Evolutionary conservation across 2,329 filamentous ascomycete species (phyloP).

Genomic region (Epichloe baconii): DNA sequence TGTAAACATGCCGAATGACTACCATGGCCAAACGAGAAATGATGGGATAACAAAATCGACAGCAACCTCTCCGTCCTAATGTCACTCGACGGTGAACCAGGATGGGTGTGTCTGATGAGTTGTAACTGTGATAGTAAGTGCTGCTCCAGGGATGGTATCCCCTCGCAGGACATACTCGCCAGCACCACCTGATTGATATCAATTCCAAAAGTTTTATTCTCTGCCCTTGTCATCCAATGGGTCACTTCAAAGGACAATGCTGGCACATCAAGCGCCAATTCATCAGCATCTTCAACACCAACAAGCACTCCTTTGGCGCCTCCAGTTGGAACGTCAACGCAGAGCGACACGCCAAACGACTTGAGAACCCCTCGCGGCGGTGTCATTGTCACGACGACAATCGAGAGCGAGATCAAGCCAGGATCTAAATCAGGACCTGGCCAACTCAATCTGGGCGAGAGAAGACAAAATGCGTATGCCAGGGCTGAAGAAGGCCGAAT

Average conservation of each 20-base stretch:
- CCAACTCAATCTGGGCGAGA: not conserved
- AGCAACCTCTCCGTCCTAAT: slow-evolving; percentile 48
- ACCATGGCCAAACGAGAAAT: not conserved
- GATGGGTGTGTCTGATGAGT: slow-evolving; percentile 52
- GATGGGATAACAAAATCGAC: not conserved
- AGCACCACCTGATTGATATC: not conserved
- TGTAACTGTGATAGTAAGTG: slow-evolving; percentile 48
- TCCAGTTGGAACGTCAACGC: not conserved
- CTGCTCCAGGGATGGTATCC: not conserved
- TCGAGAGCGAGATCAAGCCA: slow-evolving; percentile 21
- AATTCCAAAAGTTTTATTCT: slow-evolving; percentile 42
- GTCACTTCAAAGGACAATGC: slow-evolving; percentile 35
- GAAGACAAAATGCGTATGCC: not conserved
- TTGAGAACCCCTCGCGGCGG: slow-evolving; percentile 1
- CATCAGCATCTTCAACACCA: not conserved
- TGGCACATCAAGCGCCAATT: slow-evolving; percentile 16
- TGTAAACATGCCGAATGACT: slow-evolving; percentile 10
- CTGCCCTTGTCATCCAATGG: slow-evolving; percentile 49
- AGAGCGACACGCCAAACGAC: not conserved
- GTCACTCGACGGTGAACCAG: slow-evolving; percentile 45
- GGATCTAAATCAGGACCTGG: slow-evolving; percentile 2
- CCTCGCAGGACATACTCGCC: not conserved
- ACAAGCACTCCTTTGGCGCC: not conserved
- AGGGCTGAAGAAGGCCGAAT: not conserved
- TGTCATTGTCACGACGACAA: slow-evolving; percentile 26